These are phyloP conservation scores for Chaetomidium leptoderma DNA, from an alignment of 495 filamentous ascomycete genomes.

Conservation along the genomic window DNA sequence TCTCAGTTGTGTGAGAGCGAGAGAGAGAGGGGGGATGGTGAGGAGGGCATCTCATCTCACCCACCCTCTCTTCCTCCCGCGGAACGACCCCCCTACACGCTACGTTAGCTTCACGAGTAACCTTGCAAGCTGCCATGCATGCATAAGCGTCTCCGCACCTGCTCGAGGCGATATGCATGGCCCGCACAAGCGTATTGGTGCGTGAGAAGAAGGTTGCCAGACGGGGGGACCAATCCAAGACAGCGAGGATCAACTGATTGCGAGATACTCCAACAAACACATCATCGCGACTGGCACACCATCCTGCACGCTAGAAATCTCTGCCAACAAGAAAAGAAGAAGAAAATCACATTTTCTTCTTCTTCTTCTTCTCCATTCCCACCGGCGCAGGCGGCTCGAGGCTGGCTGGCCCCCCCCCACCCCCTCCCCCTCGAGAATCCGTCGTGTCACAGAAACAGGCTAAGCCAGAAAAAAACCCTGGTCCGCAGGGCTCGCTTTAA, in stretches of 20 bases:
- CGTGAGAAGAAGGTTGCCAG: not conserved
- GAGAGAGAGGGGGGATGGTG: too few relatives aligned
- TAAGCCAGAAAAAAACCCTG: not conserved
- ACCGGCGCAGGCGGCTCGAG: slow-evolving; percentile 2
- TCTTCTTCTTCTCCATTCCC: not conserved
- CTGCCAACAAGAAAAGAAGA: too few relatives aligned
- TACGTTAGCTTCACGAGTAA: too few relatives aligned
- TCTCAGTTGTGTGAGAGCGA: too few relatives aligned
- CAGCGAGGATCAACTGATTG: slow-evolving; percentile 2
- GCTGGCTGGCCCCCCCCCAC: not conserved
- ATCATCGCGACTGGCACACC: slow-evolving; percentile 7
- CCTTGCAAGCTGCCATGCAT: not conserved
- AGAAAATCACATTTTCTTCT: not conserved
- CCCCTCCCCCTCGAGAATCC: not conserved
- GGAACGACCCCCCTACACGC: too few relatives aligned
- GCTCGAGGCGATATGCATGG: not conserved
- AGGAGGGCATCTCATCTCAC: too few relatives aligned
- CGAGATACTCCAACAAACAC: slow-evolving; percentile 1
- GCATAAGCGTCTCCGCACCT: not conserved
- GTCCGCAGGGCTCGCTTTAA: not conserved
- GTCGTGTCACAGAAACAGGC: slow-evolving; percentile 14
- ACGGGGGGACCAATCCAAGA: not conserved
- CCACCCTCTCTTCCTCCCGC: too few relatives aligned
- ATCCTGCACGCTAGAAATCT: not conserved
- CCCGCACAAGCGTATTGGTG: not conserved